A percentile compares a stretch with the other conserved stretches of the same genome.
phyloP scores from a whole-genome alignment of 495 filamentous ascomycete species.

The Wilcoxina mikolae region DNA sequence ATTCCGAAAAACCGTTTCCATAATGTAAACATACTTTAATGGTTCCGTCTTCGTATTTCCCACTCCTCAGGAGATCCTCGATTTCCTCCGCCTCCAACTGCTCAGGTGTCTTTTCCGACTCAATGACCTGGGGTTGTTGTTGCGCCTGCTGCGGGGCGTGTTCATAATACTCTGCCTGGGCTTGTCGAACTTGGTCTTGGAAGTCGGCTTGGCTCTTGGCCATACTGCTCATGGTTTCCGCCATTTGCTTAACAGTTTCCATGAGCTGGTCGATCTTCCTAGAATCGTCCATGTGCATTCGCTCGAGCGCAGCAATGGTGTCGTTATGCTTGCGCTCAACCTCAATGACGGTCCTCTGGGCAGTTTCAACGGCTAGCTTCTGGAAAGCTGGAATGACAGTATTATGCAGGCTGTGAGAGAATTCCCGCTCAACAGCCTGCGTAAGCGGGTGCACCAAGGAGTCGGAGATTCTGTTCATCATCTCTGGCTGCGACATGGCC shows the following conservation, averaged over 20 bases:
- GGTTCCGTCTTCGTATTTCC: constrained; percentile 56
- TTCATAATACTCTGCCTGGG: constrained; percentile 30
- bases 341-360: constrained; percentile 46
- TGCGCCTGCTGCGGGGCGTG: constrained; percentile 15
- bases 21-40: constrained; percentile 39
- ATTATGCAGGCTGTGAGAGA: constrained; percentile 46
- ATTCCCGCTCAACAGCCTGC: constrained; percentile 50
- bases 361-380: constrained; percentile 40
- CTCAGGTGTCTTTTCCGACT: constrained; percentile 39
- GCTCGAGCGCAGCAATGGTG: constrained; percentile 50
- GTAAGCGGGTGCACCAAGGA: constrained; percentile 49
- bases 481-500: constrained; percentile 53
- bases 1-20: neutral
- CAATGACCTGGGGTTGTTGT: constrained; percentile 28
- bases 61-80: constrained; percentile 45
- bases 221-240: constrained; percentile 45
- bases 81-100: constrained; percentile 52
- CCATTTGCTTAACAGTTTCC: constrained; percentile 51
- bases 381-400: constrained; percentile 51
- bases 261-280: constrained; percentile 75
- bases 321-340: constrained; percentile 50
- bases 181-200: constrained; percentile 29
- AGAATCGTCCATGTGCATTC: constrained; percentile 52
- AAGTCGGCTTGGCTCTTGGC: constrained; percentile 24
- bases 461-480: constrained; percentile 57